These are phyloP conservation scores for Dothideomycetidae sp. DNA, from an alignment of 2,329 filamentous ascomycete species.

Conservation along the genomic window DNA sequence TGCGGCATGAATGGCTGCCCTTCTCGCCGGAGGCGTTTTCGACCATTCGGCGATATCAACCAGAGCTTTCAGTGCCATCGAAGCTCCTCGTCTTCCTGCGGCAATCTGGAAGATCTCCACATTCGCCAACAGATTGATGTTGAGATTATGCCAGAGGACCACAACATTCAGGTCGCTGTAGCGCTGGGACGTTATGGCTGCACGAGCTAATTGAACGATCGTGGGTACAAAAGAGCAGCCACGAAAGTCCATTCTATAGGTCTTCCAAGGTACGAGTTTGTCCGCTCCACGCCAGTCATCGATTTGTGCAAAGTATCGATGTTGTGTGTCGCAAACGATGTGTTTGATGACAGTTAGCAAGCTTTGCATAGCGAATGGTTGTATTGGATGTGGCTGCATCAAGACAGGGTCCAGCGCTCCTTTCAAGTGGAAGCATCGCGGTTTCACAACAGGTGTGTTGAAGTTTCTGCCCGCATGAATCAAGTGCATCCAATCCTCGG, in stretches of 20 bases:
- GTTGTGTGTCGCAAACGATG: slow-evolving; percentile 12
- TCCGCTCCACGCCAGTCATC: slow-evolving; percentile 13
- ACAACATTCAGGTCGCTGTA: slow-evolving; percentile 35
- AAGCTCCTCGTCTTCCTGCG: slow-evolving; percentile 35
- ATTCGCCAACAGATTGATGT: slow-evolving; percentile 38
- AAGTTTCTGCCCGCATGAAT: slow-evolving; percentile 10
- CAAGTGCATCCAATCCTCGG: slow-evolving; percentile 10
- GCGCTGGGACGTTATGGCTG: slow-evolving; percentile 30
- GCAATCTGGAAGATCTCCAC: slow-evolving; percentile 40
- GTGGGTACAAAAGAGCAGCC: slow-evolving; percentile 28
- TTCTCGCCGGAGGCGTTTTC: slow-evolving; percentile 35
- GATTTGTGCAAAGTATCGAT: slow-evolving; percentile 11
- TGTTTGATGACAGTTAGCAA: slow-evolving; percentile 12
- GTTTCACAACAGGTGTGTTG: slow-evolving; percentile 11
- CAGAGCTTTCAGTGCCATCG: slow-evolving; percentile 33
- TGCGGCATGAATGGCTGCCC: slow-evolving; percentile 38
- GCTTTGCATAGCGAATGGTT: slow-evolving; percentile 10
- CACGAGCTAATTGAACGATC: slow-evolving; percentile 24
- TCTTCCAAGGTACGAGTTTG: slow-evolving; percentile 19
- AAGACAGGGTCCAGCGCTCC: slow-evolving; percentile 12
- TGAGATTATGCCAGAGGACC: slow-evolving; percentile 40
- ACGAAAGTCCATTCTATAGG: slow-evolving; percentile 34
- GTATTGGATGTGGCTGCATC: slow-evolving; percentile 11
- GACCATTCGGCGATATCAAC: slow-evolving; percentile 39
- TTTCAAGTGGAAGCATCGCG: slow-evolving; percentile 11